Conservation (phyloP, 2,329 filamentous ascomycete species). For the Colletotrichum musicola region DNA sequence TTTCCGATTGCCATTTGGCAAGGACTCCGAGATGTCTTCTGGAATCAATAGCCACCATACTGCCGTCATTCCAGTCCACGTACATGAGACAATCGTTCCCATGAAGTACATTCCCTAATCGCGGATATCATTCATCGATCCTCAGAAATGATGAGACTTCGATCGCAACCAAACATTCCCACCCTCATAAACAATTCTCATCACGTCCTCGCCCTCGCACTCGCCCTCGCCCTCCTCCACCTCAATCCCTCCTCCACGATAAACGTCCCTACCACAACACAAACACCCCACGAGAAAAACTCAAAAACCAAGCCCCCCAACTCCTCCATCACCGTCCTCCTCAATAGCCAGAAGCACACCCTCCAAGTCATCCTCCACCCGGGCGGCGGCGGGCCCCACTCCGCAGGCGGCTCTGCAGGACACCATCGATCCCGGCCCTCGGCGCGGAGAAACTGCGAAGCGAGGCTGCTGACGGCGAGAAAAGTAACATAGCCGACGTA, state of each 20-base stretch:
- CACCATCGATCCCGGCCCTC: conserved; percentile 3
- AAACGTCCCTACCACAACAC: neutral
- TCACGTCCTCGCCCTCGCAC: too few relatives aligned
- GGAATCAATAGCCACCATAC: too few relatives aligned
- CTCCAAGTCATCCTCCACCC: conserved; percentile 17
- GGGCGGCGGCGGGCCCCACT: conserved; percentile 16
- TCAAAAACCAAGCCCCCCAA: neutral
- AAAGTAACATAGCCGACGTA: conserved; percentile 15
- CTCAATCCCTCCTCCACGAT: neutral
- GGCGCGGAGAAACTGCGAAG: neutral
- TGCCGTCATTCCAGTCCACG: too few relatives aligned
- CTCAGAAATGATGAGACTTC: too few relatives aligned
- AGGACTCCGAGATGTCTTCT: too few relatives aligned
- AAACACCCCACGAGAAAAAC: conserved; percentile 17
- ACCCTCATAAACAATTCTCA: too few relatives aligned
- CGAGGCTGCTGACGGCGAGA: conserved; percentile 18
- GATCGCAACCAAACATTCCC: too few relatives aligned
- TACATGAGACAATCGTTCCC: too few relatives aligned
- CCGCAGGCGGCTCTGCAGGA: neutral
- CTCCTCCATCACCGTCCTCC: neutral
- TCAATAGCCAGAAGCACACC: conserved; percentile 6
- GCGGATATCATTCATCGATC: too few relatives aligned
- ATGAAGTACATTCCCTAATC: too few relatives aligned
- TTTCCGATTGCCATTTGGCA: too few relatives aligned
- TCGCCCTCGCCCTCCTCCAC: neutral